Conservation (phyloP, 495 filamentous ascomycete genomes). For the Aspergillus affinis region DNA sequence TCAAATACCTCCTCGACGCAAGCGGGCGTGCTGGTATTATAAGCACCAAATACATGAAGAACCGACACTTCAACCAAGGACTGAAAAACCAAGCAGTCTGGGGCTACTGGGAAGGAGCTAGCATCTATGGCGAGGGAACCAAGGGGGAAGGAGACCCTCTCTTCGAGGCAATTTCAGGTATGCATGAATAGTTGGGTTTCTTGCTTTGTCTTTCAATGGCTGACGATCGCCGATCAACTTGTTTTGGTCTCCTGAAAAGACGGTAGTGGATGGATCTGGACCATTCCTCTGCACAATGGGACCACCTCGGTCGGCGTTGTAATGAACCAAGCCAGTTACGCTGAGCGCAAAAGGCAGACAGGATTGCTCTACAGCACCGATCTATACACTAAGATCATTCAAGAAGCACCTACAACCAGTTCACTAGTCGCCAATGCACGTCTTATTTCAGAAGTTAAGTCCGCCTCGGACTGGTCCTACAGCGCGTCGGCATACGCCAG, state of each 20-base stretch:
- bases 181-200: neutral
- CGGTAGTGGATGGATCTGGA: slow-evolving; percentile 41
- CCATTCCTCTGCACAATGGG: slow-evolving; percentile 24
- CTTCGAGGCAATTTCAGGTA: slow-evolving; percentile 38
- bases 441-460: slow-evolving; percentile 35
- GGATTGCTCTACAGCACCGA: slow-evolving; percentile 22
- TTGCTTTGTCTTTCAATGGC: neutral
- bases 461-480: slow-evolving; percentile 46
- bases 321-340: slow-evolving; percentile 29
- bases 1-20: neutral
- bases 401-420: slow-evolving; percentile 23
- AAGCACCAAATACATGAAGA: slow-evolving; percentile 40
- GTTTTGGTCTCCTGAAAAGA: neutral
- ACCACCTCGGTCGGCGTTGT: slow-evolving; percentile 38
- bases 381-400: slow-evolving; percentile 43
- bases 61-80: slow-evolving; percentile 34
- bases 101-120: slow-evolving; percentile 37
- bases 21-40: neutral
- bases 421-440: slow-evolving; percentile 29
- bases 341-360: slow-evolving; percentile 22
- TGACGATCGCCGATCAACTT: neutral
- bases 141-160: slow-evolving; percentile 25
- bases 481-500: slow-evolving; percentile 38
- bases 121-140: slow-evolving; percentile 19
- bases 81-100: slow-evolving; percentile 40